Evolutionary conservation across 1,284 basidiomycete species (phyloP).

Genomic region (Ceratobasidium sp.): DNA sequence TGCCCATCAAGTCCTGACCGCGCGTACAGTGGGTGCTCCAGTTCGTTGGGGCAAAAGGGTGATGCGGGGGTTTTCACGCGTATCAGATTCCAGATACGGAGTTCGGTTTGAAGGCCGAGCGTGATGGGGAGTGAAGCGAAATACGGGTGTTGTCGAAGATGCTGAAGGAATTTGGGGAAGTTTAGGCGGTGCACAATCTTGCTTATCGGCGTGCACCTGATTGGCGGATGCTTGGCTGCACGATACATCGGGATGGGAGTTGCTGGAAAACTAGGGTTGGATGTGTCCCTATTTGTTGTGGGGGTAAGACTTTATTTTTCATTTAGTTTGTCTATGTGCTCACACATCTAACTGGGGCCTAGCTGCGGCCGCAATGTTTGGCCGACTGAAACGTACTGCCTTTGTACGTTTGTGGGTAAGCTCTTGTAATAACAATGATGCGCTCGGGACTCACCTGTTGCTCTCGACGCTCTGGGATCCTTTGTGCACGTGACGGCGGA

Average conservation of each 20-base stretch:
- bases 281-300: no score
- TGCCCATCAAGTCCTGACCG: neutral
- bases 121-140: conserved; percentile 1
- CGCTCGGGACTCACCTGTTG: no score
- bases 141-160: conserved; percentile 5
- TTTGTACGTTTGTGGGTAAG: no score
- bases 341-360: no score
- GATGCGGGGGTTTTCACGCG: neutral
- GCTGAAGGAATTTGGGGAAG: neutral
- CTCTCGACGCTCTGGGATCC: no score
- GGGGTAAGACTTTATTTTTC: no score
- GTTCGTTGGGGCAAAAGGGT: neutral
- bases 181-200: neutral
- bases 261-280: no score
- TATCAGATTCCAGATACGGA: neutral
- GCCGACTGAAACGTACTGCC: no score
- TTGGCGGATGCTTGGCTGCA: neutral
- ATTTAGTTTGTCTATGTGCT: no score
- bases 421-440: no score
- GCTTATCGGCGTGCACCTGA: neutral
- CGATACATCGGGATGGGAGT: neutral
- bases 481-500: no score
- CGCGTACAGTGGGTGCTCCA: neutral
- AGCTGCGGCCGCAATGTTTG: no score
- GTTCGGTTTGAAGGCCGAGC: neutral